Conservation (phyloP, 148 eudicot species). For the Fallopia convolvulus region DNA sequence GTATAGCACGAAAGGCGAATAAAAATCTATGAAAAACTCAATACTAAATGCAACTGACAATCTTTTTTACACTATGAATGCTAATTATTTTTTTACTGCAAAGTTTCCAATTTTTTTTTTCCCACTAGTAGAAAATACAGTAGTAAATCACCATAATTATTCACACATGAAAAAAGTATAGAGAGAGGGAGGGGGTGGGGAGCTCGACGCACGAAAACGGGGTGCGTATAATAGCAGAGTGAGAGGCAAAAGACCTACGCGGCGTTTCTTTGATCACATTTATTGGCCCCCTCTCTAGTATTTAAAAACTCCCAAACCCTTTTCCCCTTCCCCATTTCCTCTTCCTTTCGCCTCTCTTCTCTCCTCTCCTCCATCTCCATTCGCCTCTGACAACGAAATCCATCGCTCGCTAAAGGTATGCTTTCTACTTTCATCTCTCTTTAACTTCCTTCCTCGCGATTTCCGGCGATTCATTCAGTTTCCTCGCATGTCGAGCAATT, state of each 20-base stretch:
- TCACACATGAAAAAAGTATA: background rate
- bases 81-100: no score
- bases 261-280: slow-evolving; percentile 10
- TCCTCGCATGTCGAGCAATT: background rate
- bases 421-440: background rate
- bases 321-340: background rate
- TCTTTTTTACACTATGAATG: no score
- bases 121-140: no score
- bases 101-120: no score
- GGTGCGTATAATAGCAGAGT: background rate
- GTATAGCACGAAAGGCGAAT: no score
- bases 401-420: slow-evolving; percentile 8
- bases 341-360: background rate
- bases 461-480: background rate
- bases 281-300: slow-evolving; percentile 7
- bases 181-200: background rate
- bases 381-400: background rate
- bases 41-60: no score
- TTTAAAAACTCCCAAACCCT: slow-evolving; percentile 10
- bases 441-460: background rate
- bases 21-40: no score
- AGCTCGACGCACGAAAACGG: slow-evolving; percentile 7
- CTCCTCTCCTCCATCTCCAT: background rate
- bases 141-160: background rate
- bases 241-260: background rate